phyloP scores from a whole-genome alignment of 371 early-diverging fungal genomes.

The Circinella minor region DNA sequence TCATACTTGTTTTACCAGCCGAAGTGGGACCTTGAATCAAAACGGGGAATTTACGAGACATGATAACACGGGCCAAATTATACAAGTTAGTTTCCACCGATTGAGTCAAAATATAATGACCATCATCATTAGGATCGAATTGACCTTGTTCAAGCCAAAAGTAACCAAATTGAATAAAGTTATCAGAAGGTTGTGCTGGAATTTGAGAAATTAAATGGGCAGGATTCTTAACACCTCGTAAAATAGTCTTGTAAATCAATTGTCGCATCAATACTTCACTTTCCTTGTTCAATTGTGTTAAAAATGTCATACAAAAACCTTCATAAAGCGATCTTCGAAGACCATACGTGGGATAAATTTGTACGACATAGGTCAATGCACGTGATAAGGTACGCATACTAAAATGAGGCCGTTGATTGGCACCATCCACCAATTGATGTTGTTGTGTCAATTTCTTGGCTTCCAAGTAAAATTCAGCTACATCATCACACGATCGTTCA shows the following conservation, averaged over 20 bases:
- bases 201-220: constrained; percentile 63
- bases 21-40: constrained; percentile 99
- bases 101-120: constrained; percentile 86
- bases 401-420: constrained; percentile 90
- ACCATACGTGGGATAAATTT: constrained; percentile 77
- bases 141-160: constrained; percentile 88
- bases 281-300: constrained; percentile 86
- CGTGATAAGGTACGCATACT: constrained; percentile 95
- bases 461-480: constrained; percentile 86
- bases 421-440: constrained; percentile 88
- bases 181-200: constrained; percentile 67
- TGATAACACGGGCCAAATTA: constrained; percentile 92
- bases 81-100: constrained; percentile 87
- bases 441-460: constrained; percentile 75
- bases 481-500: constrained; percentile 68
- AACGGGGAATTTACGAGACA: constrained; percentile 94
- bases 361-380: constrained; percentile 83
- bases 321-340: constrained; percentile 87
- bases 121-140: constrained; percentile 50
- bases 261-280: constrained; percentile 65
- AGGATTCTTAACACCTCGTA: constrained; percentile 70
- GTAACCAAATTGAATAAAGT: constrained; percentile 80
- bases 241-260: constrained; percentile 67
- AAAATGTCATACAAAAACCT: constrained; percentile 94
- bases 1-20: constrained; percentile 99